A percentile compares a stretch with the other conserved stretches of the same genome.
Evolutionary conservation across 495 filamentous ascomycete species (phyloP).

Genomic region (Penicillium fimorum): DNA sequence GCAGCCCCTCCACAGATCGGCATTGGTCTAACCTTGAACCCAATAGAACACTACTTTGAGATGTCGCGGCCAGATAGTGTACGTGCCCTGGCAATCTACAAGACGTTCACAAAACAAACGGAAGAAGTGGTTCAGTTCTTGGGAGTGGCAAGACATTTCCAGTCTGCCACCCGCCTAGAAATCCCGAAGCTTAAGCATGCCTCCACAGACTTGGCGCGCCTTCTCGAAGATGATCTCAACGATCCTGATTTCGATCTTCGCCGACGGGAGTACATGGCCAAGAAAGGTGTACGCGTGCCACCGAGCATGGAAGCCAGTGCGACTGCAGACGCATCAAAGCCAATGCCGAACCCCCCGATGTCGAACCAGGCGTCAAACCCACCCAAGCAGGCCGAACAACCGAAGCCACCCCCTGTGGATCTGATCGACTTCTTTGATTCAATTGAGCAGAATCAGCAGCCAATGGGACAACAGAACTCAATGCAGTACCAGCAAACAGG

Average conservation of each 20-base stretch:
- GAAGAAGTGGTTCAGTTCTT: conserved; percentile 90
- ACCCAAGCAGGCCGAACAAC: conserved; percentile 23
- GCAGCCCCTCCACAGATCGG: not conserved
- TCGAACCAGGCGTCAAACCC: conserved; percentile 25
- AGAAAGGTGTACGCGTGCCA: conserved; percentile 60
- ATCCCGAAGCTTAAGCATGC: conserved; percentile 98
- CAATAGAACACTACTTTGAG: conserved; percentile 91
- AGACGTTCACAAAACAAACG: conserved; percentile 88
- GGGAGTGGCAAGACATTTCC: conserved; percentile 80
- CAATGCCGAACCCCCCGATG: conserved; percentile 16
- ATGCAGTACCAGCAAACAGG: conserved; percentile 50
- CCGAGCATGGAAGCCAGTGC: conserved; percentile 51
- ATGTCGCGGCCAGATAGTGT: conserved; percentile 94
- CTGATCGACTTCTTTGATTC: conserved; percentile 99
- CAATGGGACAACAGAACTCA: conserved; percentile 47
- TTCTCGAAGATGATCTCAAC: conserved; percentile 91
- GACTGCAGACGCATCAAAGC: conserved; percentile 18
- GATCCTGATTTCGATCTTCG: conserved; percentile 97
- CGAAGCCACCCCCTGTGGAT: conserved; percentile 67
- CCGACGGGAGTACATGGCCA: conserved; percentile 82
- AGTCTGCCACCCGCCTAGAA: conserved; percentile 86
- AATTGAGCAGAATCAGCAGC: conserved; percentile 88
- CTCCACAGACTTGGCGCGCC: conserved; percentile 81
- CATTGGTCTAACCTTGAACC: conserved; percentile 22
- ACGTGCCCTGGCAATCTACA: conserved; percentile 88